These are phyloP conservation scores for Purpureocillium lavendulum DNA, from an alignment of 2,329 filamentous ascomycete genomes.

Conservation along the genomic window DNA sequence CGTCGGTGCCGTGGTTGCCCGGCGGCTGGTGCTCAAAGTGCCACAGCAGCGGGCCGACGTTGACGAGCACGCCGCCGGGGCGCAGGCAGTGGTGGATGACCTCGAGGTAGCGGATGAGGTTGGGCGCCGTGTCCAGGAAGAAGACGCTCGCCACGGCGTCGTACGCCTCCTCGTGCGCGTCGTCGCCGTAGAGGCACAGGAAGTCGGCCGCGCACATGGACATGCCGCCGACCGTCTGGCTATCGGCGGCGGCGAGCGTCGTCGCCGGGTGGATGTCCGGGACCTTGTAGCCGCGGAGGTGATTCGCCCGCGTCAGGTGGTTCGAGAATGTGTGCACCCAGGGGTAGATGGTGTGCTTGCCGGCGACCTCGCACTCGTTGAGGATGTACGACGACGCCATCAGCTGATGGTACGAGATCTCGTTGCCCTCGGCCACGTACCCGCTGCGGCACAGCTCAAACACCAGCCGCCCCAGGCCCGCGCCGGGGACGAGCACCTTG, in stretches of 20 bases:
- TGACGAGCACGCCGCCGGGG: slow-evolving; percentile 74
- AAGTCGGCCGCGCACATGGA: slow-evolving; percentile 93
- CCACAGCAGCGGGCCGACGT: slow-evolving; percentile 87
- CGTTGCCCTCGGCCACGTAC: slow-evolving; percentile 76
- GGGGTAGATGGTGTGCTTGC: slow-evolving; percentile 68
- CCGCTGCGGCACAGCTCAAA: slow-evolving; percentile 75
- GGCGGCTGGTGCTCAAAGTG: slow-evolving; percentile 77
- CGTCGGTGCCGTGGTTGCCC: slow-evolving; percentile 44
- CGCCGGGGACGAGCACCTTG: slow-evolving; percentile 77
- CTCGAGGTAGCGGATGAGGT: slow-evolving; percentile 82
- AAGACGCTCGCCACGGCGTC: slow-evolving; percentile 86
- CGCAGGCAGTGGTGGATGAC: slow-evolving; percentile 71
- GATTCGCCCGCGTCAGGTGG: slow-evolving; percentile 62
- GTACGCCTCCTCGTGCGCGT: slow-evolving; percentile 53
- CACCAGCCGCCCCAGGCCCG: slow-evolving; percentile 79
- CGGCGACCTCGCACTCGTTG: slow-evolving; percentile 52
- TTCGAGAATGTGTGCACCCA: slow-evolving; percentile 89
- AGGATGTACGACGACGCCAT: slow-evolving; percentile 72
- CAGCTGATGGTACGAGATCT: slow-evolving; percentile 96
- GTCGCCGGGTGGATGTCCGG: slow-evolving; percentile 72
- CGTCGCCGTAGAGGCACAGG: slow-evolving; percentile 68
- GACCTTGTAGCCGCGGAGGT: slow-evolving; percentile 64
- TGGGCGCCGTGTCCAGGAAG: slow-evolving; percentile 95
- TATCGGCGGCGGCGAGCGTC: slow-evolving; percentile 30
- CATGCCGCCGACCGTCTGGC: slow-evolving; percentile 54